Conservation (phyloP, 2,329 filamentous ascomycete species). For the Xylaria multiplex region DNA sequence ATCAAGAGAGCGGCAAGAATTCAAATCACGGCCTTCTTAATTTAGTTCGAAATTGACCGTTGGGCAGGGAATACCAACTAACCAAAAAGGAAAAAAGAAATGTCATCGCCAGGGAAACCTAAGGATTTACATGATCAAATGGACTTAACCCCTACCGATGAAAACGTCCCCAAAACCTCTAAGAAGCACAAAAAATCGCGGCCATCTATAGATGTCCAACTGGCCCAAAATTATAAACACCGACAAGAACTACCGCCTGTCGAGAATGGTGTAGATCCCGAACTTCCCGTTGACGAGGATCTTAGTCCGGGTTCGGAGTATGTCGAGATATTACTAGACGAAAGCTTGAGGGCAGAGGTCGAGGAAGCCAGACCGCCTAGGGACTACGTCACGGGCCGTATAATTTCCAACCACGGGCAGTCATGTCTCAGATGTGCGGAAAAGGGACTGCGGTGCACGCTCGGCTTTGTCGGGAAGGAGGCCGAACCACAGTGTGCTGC, state of each 20-base stretch:
- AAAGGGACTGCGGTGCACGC: slow-evolving; percentile 43
- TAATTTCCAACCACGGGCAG: slow-evolving; percentile 30
- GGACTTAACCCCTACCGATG: neutral
- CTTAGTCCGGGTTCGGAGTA: neutral
- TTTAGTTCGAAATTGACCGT: neutral
- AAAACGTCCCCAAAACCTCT: neutral
- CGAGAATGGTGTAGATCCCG: slow-evolving; percentile 3
- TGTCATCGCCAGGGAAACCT: slow-evolving; percentile 1
- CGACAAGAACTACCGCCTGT: slow-evolving; percentile 23
- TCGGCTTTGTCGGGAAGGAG: slow-evolving; percentile 37
- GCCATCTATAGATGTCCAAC: slow-evolving; percentile 27
- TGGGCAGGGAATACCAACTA: neutral
- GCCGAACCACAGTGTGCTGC: slow-evolving; percentile 38
- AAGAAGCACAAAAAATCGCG: slow-evolving; percentile 1
- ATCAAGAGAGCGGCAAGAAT: neutral
- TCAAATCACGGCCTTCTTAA: neutral
- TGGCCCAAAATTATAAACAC: slow-evolving; percentile 26
- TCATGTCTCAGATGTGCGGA: slow-evolving; percentile 42
- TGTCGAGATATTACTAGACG: slow-evolving; percentile 7
- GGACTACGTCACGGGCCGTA: slow-evolving; percentile 39
- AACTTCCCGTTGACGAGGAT: neutral
- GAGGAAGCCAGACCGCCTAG: neutral
- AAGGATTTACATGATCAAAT: neutral
- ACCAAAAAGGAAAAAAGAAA: neutral
- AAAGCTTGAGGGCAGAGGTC: neutral